Base-by-base conservation (phyloP, 352 stramenopile genomes). In the Globisporangium camurandrum region DNA sequence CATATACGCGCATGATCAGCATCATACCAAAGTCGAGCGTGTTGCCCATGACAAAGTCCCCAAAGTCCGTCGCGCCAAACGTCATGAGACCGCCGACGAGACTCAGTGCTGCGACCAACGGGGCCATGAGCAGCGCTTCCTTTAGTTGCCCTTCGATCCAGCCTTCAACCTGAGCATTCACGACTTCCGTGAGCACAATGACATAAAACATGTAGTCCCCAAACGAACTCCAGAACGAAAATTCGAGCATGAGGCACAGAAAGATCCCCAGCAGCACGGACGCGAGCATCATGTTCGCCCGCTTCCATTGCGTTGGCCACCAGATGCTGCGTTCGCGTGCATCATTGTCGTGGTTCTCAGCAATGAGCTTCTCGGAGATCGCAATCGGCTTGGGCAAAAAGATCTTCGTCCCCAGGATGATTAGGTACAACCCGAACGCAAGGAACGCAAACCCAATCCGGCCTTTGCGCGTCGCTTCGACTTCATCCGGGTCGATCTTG, bases 141-240 rank as follows among this genome's bases (percentile, higher is more conserved):
- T 90, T 87, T 1, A 98, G 54, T 44, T 95, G 86, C 0, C 71
- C 81, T 55, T 97, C 90, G 7, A 98, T 84, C 61, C 95, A 86
- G 9, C 67, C 62, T 55, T 96, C 88, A 48, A 98, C 62, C 11
- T 93, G 59, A 10, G 72, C 74, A 40, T 88, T 93, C 14, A 98
- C 50, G 14, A 98, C 61, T 52, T 97, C 95, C 45, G 96, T 86
- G 9, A 82, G 69, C 45, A 98, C 74, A 43, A 98, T 97, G 9
- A 97, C 88, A 57, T 96, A 97, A 71, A 97, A 98, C 60, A 98
- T 96, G 65, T 98, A 97, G 45, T 80, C 67, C 14, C 92, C 93
- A 58, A 98, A 98, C 10, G 84, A 73, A 38, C 72, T 75, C 95
- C 95, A 98, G 56, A 97, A 98, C 16, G 90, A 98, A 43, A 97